phyloP scores from a whole-genome alignment of 352 stramenopile genomes.

The Globisporangium alternatum region DNA sequence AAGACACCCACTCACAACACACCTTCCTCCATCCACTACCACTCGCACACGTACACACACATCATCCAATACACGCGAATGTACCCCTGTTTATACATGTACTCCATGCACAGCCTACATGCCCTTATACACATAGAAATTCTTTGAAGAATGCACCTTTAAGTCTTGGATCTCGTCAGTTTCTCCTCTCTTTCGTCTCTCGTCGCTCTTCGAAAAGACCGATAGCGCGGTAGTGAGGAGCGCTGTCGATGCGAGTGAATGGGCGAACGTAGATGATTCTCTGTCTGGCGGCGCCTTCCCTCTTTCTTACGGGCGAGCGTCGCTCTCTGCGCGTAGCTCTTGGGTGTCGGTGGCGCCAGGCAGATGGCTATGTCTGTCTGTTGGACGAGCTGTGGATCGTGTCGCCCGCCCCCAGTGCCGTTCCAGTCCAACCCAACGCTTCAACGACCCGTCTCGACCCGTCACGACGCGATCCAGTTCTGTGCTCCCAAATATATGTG shows the following conservation, averaged over 20 bases:
- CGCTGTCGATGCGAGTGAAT: background rate
- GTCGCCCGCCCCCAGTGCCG: background rate
- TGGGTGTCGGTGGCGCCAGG: background rate
- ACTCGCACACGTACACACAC: background rate
- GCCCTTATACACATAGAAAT: background rate
- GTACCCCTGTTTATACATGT: too few species aligned
- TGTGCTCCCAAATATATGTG: background rate
- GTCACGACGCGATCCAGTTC: background rate
- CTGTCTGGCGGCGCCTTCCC: background rate
- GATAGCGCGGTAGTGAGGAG: slow-evolving; percentile 2
- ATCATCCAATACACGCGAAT: background rate
- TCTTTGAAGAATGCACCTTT: background rate
- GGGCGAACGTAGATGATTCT: background rate
- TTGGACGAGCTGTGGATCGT: background rate
- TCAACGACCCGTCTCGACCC: slow-evolving; percentile 9
- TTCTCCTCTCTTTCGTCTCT: background rate
- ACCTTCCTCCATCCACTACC: background rate
- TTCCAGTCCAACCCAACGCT: slow-evolving; percentile 1
- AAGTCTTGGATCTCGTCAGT: slow-evolving; percentile 6
- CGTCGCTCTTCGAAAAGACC: background rate
- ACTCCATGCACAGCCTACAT: background rate
- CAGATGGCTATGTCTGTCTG: slow-evolving; percentile 1
- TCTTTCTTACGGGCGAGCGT: background rate
- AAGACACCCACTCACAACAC: too few species aligned
- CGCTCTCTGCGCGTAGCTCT: background rate